Evolutionary conservation across 768 basidiomycete species (phyloP).

Genomic region (Rhizopogon sp.): DNA sequence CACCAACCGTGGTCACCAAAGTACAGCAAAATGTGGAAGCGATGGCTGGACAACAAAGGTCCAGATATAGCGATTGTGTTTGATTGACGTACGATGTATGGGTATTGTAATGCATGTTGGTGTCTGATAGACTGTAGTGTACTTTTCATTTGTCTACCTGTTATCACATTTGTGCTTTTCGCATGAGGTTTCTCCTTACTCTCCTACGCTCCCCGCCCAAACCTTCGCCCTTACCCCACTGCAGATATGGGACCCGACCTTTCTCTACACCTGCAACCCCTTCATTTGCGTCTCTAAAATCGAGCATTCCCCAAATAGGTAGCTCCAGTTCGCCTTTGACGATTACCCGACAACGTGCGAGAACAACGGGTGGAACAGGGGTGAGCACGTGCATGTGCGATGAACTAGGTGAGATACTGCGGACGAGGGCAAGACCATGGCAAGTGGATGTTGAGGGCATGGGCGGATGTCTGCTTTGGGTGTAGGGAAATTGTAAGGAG

Average conservation of each 20-base stretch:
- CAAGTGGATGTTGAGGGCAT: constrained; percentile 58
- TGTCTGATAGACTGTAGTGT: background rate
- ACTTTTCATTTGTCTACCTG: background rate
- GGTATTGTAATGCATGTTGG: background rate
- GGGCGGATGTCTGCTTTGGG: constrained; percentile 49
- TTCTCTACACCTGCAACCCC: constrained; percentile 49
- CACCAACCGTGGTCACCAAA: constrained; percentile 15
- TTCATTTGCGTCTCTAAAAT: constrained; percentile 44
- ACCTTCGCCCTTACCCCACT: constrained; percentile 68
- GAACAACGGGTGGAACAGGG: constrained; percentile 50
- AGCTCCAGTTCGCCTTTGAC: constrained; percentile 89
- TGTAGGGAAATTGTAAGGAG: constrained; percentile 45
- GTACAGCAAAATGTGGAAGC: constrained; percentile 34
- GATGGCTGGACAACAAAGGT: constrained; percentile 30
- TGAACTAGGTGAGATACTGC: constrained; percentile 38
- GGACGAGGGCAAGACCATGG: constrained; percentile 74
- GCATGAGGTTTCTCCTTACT: constrained; percentile 84
- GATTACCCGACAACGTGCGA: constrained; percentile 43
- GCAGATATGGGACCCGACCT: constrained; percentile 69
- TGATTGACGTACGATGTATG: background rate
- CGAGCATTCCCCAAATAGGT: constrained; percentile 84
- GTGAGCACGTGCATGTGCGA: constrained; percentile 70
- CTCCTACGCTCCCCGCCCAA: constrained; percentile 68
- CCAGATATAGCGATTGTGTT: constrained; percentile 2
- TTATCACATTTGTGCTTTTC: constrained; percentile 63